Evolutionary conservation across 164 flowering plant species (phyloP).

Genomic region (Saururus chinensis): DNA sequence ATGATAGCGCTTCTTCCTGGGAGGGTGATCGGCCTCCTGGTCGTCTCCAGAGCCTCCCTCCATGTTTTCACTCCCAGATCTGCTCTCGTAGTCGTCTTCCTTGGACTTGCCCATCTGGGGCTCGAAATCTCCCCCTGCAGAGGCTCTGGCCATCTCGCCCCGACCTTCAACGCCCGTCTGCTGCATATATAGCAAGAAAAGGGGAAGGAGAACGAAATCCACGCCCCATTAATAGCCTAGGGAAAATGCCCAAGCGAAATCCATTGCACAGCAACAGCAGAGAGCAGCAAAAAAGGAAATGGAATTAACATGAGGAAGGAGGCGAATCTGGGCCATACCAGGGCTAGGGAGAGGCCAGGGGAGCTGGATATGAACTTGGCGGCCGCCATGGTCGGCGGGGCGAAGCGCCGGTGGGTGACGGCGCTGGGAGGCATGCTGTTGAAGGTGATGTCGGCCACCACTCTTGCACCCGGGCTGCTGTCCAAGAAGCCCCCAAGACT

Average conservation of each 20-base stretch:
- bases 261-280: background rate
- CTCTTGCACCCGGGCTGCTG: slow-evolving; percentile 35
- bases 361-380: slow-evolving; percentile 74
- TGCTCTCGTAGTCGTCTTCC: slow-evolving; percentile 87
- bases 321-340: slow-evolving; percentile 29
- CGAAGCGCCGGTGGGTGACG: slow-evolving; percentile 43
- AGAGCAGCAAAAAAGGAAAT: slow-evolving; percentile 1
- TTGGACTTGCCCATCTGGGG: slow-evolving; percentile 34
- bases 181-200: slow-evolving; percentile 15
- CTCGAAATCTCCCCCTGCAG: slow-evolving; percentile 35
- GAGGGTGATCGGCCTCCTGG: slow-evolving; percentile 68
- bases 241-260: too few species aligned
- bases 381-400: slow-evolving; percentile 35
- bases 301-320: background rate
- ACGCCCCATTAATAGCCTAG: background rate
- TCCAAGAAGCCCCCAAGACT: slow-evolving; percentile 92
- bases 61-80: slow-evolving; percentile 93
- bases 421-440: slow-evolving; percentile 56
- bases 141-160: slow-evolving; percentile 37
- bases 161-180: slow-evolving; percentile 69
- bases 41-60: slow-evolving; percentile 91
- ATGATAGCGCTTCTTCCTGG: slow-evolving; percentile 84
- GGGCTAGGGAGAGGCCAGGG: slow-evolving; percentile 93
- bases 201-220: background rate
- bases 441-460: slow-evolving; percentile 46